A percentile compares a stretch with the other conserved stretches of the same genome.
These are phyloP conservation scores for Fraxinus quadrangulata DNA, from an alignment of 257 asterid species.

Conservation along the genomic window DNA sequence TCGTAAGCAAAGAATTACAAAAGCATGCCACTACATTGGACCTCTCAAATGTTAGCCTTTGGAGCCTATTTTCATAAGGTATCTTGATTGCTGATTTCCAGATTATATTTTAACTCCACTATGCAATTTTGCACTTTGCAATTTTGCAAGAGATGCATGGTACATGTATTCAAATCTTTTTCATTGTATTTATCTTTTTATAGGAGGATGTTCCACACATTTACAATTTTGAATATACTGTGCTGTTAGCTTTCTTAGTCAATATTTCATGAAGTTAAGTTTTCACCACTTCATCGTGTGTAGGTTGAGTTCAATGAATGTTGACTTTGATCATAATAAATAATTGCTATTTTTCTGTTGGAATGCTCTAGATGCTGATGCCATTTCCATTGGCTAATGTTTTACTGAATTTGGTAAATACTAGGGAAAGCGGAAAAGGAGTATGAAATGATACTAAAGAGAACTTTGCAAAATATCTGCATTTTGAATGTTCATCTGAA, in stretches of 20 bases:
- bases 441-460: too few species aligned
- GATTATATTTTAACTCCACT: neutral
- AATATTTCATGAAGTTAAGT: neutral
- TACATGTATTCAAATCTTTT: conserved; percentile 2
- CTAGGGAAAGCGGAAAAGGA: too few species aligned
- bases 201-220: neutral
- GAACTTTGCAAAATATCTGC: conserved; percentile 49
- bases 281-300: conserved; percentile 4
- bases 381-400: conserved; percentile 22
- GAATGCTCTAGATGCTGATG: neutral
- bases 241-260: neutral
- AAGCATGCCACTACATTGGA: neutral
- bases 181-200: neutral
- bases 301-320: neutral
- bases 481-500: conserved; percentile 80
- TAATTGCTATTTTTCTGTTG: too few species aligned
- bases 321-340: too few species aligned
- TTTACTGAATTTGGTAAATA: conserved; percentile 6
- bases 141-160: neutral
- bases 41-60: neutral
- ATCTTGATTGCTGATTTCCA: neutral
- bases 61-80: neutral
- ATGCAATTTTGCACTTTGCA: neutral
- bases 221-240: neutral
- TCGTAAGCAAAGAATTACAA: neutral